Evolutionary conservation across 83 land plant species (phyloP).

Genomic region (Diphasiastrum complanatum): DNA sequence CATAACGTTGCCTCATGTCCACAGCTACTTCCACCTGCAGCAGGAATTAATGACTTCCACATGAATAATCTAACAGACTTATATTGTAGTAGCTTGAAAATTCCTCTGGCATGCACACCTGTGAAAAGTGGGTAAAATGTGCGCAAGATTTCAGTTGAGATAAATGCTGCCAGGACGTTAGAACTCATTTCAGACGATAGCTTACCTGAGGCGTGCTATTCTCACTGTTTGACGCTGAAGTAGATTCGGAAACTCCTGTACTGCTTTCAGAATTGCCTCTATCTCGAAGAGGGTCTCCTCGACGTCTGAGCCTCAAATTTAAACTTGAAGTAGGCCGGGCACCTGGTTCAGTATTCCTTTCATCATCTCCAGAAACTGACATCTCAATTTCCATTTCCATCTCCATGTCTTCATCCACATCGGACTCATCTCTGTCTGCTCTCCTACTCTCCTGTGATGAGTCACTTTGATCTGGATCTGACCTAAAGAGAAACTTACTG

Average conservation of each 20-base stretch:
- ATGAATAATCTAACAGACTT: too few species aligned
- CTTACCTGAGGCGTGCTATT: too few species aligned
- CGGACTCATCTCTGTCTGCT: slow-evolving; percentile 81
- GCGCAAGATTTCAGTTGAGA: too few species aligned
- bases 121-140: too few species aligned
- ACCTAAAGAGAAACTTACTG: slow-evolving; percentile 53
- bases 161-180: too few species aligned
- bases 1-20: slow-evolving; percentile 95
- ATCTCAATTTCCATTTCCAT: slow-evolving; percentile 88
- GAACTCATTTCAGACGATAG: too few species aligned
- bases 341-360: slow-evolving; percentile 49
- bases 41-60: too few species aligned
- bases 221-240: not conserved
- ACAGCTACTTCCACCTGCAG: slow-evolving; percentile 69
- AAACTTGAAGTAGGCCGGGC: slow-evolving; percentile 60
- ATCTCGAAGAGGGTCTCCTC: slow-evolving; percentile 37
- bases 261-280: slow-evolving; percentile 24
- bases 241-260: slow-evolving; percentile 20
- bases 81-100: too few species aligned
- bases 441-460: slow-evolving; percentile 53
- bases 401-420: slow-evolving; percentile 84
- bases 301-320: slow-evolving; percentile 63
- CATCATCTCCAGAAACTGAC: slow-evolving; percentile 67
- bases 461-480: slow-evolving; percentile 53
- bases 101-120: too few species aligned